Conservation (phyloP, 768 basidiomycete genomes). For the Multifurca ochricompacta region DNA sequence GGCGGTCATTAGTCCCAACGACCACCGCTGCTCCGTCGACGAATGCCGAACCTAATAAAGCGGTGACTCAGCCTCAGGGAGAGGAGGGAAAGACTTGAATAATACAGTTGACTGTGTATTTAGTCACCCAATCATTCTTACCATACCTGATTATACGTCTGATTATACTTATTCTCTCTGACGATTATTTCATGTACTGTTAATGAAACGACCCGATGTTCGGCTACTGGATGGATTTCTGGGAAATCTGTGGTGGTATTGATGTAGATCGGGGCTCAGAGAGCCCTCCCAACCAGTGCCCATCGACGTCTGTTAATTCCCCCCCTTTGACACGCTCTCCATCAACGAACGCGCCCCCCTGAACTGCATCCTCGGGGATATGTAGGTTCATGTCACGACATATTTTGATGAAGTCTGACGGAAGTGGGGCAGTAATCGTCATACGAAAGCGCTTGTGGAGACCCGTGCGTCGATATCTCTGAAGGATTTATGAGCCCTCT, state of each 20-base stretch:
- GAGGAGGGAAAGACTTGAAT: conserved; percentile 1
- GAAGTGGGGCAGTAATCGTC: conserved; percentile 18
- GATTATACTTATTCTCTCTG: conserved; percentile 14
- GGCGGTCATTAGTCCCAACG: not conserved
- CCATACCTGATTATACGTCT: not conserved
- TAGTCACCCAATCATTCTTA: not conserved
- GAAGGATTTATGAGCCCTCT: not conserved
- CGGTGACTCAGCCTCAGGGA: not conserved
- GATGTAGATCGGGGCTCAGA: not conserved
- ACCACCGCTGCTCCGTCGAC: not conserved
- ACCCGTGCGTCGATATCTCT: conserved; percentile 18
- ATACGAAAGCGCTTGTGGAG: conserved; percentile 16
- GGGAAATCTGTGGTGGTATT: not conserved
- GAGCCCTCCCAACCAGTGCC: conserved; percentile 10
- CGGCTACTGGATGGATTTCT: not conserved
- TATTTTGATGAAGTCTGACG: conserved; percentile 12
- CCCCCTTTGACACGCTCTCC: not conserved
- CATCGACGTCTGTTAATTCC: conserved; percentile 4
- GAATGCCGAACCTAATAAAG: conserved; percentile 1
- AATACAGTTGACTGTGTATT: not conserved
- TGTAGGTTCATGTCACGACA: conserved; percentile 10
- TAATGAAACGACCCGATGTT: not conserved
- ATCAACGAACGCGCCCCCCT: conserved; percentile 16
- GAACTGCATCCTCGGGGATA: not conserved
- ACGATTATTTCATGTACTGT: conserved; percentile 15